Percentiles rank a stretch among this genome's conserved stretches.
phyloP scores from a whole-genome alignment of 2,329 filamentous ascomycete species.

The Aspergillus pseudoterreus region DNA sequence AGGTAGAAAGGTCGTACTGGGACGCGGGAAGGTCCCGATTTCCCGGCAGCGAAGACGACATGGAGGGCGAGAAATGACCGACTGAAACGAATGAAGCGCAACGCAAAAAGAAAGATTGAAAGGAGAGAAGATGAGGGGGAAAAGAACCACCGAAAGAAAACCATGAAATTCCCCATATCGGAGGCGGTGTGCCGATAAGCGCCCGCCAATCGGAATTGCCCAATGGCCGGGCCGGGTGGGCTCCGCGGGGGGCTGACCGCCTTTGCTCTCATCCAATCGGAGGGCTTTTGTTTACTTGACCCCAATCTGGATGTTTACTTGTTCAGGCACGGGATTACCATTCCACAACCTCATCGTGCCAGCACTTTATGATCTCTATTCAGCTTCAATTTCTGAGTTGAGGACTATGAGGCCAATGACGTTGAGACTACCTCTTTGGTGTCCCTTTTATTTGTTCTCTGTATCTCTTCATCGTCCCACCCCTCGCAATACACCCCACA shows the following conservation, averaged over 20 bases:
- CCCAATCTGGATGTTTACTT: not conserved
- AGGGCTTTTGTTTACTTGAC: not conserved
- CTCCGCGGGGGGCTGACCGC: conserved; percentile 7
- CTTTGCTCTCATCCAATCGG: not conserved
- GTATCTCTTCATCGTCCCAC: no score
- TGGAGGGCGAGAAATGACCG: conserved; percentile 24
- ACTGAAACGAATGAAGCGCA: no score
- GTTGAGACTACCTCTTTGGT: no score
- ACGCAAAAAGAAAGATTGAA: no score
- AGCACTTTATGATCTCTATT: no score
- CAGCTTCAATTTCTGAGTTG: no score
- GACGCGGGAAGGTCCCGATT: conserved; percentile 82
- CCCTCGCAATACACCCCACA: no score
- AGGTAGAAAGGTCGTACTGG: conserved; percentile 87
- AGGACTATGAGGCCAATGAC: no score
- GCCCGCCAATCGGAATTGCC: conserved; percentile 15
- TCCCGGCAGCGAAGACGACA: conserved; percentile 62
- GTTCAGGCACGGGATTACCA: not conserved
- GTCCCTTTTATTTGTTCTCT: no score
- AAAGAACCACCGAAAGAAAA: conserved; percentile 2
- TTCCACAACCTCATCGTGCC: no score
- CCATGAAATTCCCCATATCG: conserved; percentile 15
- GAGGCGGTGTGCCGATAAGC: conserved; percentile 37
- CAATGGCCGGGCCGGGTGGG: conserved; percentile 3
- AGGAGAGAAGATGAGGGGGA: conserved; percentile 5